These are phyloP conservation scores for Corylus avellana DNA, from an alignment of 306 rosid species.

Conservation along the genomic window DNA sequence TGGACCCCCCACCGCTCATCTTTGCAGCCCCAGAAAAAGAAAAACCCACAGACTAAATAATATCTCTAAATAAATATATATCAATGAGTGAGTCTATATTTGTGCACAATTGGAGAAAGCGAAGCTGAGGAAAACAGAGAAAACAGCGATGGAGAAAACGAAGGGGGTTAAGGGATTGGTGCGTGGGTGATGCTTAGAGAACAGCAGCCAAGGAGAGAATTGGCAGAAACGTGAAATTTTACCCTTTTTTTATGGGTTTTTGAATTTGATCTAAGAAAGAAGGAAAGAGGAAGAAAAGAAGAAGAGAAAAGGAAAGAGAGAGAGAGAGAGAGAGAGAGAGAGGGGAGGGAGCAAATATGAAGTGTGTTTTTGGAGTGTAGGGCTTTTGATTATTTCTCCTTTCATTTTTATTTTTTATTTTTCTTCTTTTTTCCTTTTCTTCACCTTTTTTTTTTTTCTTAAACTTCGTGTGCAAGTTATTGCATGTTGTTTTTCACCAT, in stretches of 20 bases:
- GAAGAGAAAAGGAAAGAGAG: neutral
- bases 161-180: conserved; percentile 29
- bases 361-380: conserved; percentile 39
- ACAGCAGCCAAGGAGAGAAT: conserved; percentile 21
- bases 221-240: conserved; percentile 3
- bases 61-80: neutral
- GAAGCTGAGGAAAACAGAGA: conserved; percentile 4
- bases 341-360: conserved; percentile 30
- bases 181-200: conserved; percentile 25
- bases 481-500: neutral
- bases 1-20: conserved; percentile 76
- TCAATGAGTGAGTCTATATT: conserved; percentile 1
- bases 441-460: neutral
- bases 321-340: neutral
- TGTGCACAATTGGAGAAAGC: conserved; percentile 8
- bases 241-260: conserved; percentile 29
- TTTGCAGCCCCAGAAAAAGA: conserved; percentile 38
- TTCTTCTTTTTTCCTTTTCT: neutral
- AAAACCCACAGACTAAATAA: conserved; percentile 13
- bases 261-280: conserved; percentile 52
- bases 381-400: conserved; percentile 33
- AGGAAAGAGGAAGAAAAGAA: conserved; percentile 10
- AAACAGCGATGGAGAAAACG: conserved; percentile 23
- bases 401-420: neutral
- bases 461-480: neutral